phyloP scores from a whole-genome alignment of 306 rosid species.

The Quercus dentata region DNA sequence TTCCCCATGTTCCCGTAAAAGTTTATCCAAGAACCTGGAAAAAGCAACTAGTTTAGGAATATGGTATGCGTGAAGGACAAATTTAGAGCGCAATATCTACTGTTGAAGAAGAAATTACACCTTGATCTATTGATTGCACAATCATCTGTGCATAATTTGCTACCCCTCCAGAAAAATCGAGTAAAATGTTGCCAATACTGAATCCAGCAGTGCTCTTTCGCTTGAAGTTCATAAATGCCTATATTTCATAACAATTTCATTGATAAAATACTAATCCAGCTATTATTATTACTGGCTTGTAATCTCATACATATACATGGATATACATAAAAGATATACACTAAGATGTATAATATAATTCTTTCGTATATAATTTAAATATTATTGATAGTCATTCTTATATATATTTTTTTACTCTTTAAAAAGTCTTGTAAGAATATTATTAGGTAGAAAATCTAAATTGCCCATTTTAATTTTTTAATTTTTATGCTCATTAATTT shows the following conservation, averaged over 20 bases:
- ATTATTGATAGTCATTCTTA: too few relatives aligned
- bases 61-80: not conserved
- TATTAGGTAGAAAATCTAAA: too few relatives aligned
- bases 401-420: too few relatives aligned
- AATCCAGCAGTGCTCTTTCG: slow-evolving; percentile 70
- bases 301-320: accelerated
- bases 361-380: too few relatives aligned
- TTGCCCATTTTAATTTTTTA: too few relatives aligned
- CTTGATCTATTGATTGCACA: slow-evolving; percentile 78
- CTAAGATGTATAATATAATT: too few relatives aligned
- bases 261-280: not conserved
- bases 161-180: slow-evolving; percentile 66
- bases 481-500: too few relatives aligned
- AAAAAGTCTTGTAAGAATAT: too few relatives aligned
- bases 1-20: slow-evolving; percentile 75
- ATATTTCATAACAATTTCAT: not conserved
- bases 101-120: slow-evolving; percentile 32
- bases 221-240: slow-evolving; percentile 66
- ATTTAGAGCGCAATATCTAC: not conserved
- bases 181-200: slow-evolving; percentile 61
- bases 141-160: slow-evolving; percentile 62
- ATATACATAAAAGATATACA: too few relatives aligned
- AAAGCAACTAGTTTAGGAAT: not conserved
- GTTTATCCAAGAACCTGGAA: slow-evolving; percentile 69
- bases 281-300: not conserved